A percentile compares a stretch with the other conserved stretches of the same genome.
Conservation (phyloP, 148 eudicot species). For the Amaranthus hypochondriacus region DNA sequence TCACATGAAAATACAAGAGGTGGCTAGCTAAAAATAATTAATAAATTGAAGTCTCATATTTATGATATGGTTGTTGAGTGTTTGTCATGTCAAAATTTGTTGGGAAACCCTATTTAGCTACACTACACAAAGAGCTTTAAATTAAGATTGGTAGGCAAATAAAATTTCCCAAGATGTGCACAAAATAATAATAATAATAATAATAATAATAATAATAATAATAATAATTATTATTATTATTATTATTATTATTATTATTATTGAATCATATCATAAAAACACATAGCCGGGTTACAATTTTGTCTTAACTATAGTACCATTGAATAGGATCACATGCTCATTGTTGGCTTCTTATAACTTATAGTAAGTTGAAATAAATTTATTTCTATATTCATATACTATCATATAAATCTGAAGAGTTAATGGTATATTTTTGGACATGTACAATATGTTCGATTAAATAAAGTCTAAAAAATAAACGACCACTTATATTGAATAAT, state of each 20-base stretch:
- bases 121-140: constrained; percentile 15
- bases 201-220: too few relatives aligned
- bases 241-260: too few relatives aligned
- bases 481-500: too few relatives aligned
- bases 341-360: constrained; percentile 6
- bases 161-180: constrained; percentile 1
- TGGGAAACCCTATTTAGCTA: constrained; percentile 22
- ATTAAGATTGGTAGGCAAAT: not conserved
- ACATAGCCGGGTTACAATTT: constrained; percentile 10
- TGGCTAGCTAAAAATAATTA: not conserved
- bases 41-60: not conserved
- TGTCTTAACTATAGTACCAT: constrained; percentile 19
- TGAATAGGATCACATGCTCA: constrained; percentile 27
- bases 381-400: not conserved
- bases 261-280: not conserved
- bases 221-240: too few relatives aligned
- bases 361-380: not conserved
- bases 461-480: too few relatives aligned
- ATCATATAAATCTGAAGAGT: too few relatives aligned
- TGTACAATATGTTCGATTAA: too few relatives aligned
- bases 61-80: constrained; percentile 17
- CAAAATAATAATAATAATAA: not conserved
- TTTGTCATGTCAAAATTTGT: constrained; percentile 5
- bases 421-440: too few relatives aligned
- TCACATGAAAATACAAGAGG: not conserved